Percentiles rank a stretch among this genome's conserved stretches.
Evolutionary conservation across 2,329 filamentous ascomycete species (phyloP).

Genomic region (Sarocladiaceae sp.): DNA sequence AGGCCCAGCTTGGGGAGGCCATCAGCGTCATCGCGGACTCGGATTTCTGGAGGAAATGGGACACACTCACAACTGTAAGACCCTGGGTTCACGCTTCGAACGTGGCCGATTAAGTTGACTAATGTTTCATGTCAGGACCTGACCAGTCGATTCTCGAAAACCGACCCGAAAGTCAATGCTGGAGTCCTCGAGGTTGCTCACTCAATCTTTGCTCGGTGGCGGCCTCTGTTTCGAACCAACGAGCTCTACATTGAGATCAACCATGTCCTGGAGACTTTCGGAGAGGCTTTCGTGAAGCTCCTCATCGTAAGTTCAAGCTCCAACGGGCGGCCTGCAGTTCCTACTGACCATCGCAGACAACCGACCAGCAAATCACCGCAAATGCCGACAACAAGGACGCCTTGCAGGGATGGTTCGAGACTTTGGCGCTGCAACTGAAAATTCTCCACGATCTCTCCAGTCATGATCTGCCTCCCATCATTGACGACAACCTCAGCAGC

Average conservation of each 20-base stretch:
- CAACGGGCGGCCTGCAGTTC: no score
- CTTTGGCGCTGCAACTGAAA: slow-evolving; percentile 84
- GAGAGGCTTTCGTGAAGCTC: slow-evolving; percentile 74
- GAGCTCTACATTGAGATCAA: slow-evolving; percentile 93
- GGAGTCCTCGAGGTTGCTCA: slow-evolving; percentile 96
- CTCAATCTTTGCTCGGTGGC: slow-evolving; percentile 95
- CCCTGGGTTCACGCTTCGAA: background rate
- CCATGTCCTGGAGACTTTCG: slow-evolving; percentile 85
- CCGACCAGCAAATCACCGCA: slow-evolving; percentile 67
- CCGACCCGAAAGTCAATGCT: slow-evolving; percentile 81
- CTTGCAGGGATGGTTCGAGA: slow-evolving; percentile 75
- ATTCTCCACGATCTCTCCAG: slow-evolving; percentile 96
- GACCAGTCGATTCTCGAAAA: slow-evolving; percentile 77
- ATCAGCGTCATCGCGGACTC: slow-evolving; percentile 97
- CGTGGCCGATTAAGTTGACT: background rate
- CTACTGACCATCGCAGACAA: slow-evolving; percentile 43
- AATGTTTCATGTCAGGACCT: slow-evolving; percentile 60
- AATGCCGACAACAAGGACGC: slow-evolving; percentile 71
- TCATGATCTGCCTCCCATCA: slow-evolving; percentile 90
- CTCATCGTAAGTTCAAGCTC: slow-evolving; percentile 56
- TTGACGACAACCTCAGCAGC: slow-evolving; percentile 79
- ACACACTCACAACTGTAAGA: slow-evolving; percentile 81
- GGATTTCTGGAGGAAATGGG: slow-evolving; percentile 94
- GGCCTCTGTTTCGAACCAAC: slow-evolving; percentile 89
- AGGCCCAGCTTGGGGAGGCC: slow-evolving; percentile 91